Evolutionary conservation across 805 yeast genomes (phyloP), one percentile per base, ranked within the genome.

Genomic region (Soucietia sequanensis): DNA sequence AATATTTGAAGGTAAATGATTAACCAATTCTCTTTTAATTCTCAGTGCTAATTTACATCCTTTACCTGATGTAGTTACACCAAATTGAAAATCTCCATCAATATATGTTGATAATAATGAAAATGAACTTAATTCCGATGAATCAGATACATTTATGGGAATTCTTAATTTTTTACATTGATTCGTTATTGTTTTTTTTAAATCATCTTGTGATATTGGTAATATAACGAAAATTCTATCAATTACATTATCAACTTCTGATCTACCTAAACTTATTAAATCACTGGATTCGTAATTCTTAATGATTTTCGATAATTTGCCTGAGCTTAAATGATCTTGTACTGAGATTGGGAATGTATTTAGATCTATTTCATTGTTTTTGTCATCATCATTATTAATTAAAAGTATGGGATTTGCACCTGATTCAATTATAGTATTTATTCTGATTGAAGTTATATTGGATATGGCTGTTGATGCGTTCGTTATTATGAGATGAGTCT

Each of bases 21-120:
- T 66, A 1, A 78, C 76, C 27, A 87, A 60, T 41, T 85, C 95
- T 43, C 97, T 67, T 48, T 80, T 84, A 47, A 90, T 73, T 47
- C 95, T 70, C 35, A 80, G 76, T 1, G 96, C 95, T 33, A 90
- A 65, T 33, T 87, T 77, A 62, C 97, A 90, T 4, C 97, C 96
- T 60, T 84, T 84, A 0, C 96, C 95, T 17, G 81, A 76, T 0
- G 97, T 90, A 3, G 91, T 79, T 7, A 90, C 77, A 1, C 95
- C 95, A 34, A 90, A 46, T 56, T 85, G 91, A 58, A 90, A 78
- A 33, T 75, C 78, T 5, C 95, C 93, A 37, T 81, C 79, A 2
- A 68, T 62, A 51, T 75, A 77, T 0, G 90, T 78, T 0, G 96
- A 84, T 15, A 88, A 65, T 35, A 88, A 57, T 1, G 91, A 77